Conservation (phyloP, 768 basidiomycete genomes). For the Paxillus rubicundulus region DNA sequence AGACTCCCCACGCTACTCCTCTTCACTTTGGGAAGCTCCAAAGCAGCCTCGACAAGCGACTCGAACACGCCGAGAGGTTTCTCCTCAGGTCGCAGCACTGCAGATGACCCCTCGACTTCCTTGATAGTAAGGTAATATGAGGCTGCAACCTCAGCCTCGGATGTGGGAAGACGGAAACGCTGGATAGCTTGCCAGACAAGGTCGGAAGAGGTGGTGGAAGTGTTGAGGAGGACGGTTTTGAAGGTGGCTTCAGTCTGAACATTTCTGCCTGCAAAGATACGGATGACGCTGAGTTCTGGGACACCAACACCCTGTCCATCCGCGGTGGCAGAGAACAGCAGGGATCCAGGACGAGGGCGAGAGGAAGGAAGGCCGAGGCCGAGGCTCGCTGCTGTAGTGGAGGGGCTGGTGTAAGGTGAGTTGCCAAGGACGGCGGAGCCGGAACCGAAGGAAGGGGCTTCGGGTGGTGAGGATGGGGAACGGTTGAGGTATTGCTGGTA, state of each 20-base stretch:
- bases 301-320: conserved; percentile 63
- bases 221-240: conserved; percentile 93
- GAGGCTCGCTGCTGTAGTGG: conserved; percentile 40
- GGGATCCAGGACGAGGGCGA: conserved; percentile 72
- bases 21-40: conserved; percentile 84
- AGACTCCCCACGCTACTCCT: conserved; percentile 92
- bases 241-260: conserved; percentile 95
- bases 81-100: conserved; percentile 67
- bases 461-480: conserved; percentile 77
- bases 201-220: conserved; percentile 79
- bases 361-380: conserved; percentile 47
- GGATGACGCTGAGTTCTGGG: conserved; percentile 89
- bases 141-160: conserved; percentile 50
- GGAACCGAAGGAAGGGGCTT: conserved; percentile 74
- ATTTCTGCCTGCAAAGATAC: conserved; percentile 91
- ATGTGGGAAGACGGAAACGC: conserved; percentile 78
- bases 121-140: conserved; percentile 90
- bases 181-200: conserved; percentile 92
- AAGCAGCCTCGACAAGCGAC: conserved; percentile 74
- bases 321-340: conserved; percentile 61
- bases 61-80: conserved; percentile 91
- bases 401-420: conserved; percentile 41
- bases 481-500: conserved; percentile 89
- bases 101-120: conserved; percentile 85
- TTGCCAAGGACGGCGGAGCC: conserved; percentile 61